These are phyloP conservation scores for Royoungia palumana DNA, from an alignment of 768 basidiomycete genomes.

Conservation along the genomic window DNA sequence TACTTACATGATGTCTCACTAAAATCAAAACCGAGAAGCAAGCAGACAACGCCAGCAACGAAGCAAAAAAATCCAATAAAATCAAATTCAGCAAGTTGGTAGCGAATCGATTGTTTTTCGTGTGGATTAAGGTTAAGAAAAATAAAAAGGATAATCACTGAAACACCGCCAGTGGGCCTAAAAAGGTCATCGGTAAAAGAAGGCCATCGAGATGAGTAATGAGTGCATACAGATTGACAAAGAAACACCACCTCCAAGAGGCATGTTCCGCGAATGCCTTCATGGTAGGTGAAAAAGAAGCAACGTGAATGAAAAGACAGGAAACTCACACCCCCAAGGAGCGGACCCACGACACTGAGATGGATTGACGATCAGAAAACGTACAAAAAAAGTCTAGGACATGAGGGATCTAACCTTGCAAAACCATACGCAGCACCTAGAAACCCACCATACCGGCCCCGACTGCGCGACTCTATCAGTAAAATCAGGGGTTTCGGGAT, in stretches of 20 bases:
- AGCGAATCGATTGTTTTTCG: slow-evolving; percentile 49
- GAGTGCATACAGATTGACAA: slow-evolving; percentile 62
- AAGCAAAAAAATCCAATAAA: slow-evolving; percentile 64
- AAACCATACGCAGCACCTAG: slow-evolving; percentile 78
- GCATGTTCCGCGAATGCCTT: slow-evolving; percentile 71
- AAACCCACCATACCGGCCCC: slow-evolving; percentile 72
- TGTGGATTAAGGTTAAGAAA: slow-evolving; percentile 82
- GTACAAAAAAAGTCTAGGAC: neutral
- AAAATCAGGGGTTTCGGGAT: neutral
- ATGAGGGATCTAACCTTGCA: slow-evolving; percentile 34
- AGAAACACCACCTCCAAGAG: slow-evolving; percentile 85
- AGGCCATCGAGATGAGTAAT: neutral
- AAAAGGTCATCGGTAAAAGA: neutral
- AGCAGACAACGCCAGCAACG: slow-evolving; percentile 59
- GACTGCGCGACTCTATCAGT: slow-evolving; percentile 35
- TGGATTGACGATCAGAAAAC: neutral
- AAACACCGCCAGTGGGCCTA: slow-evolving; percentile 73
- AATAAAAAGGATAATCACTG: slow-evolving; percentile 58
- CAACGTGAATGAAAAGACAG: neutral
- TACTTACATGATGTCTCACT: slow-evolving; percentile 64
- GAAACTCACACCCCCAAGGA: slow-evolving; percentile 68
- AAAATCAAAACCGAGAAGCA: slow-evolving; percentile 72
- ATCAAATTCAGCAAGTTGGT: slow-evolving; percentile 68
- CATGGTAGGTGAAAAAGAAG: neutral
- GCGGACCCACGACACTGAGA: slow-evolving; percentile 64